Conservation (phyloP, 306 rosid genomes). For the Gastrolobium bilobum region DNA sequence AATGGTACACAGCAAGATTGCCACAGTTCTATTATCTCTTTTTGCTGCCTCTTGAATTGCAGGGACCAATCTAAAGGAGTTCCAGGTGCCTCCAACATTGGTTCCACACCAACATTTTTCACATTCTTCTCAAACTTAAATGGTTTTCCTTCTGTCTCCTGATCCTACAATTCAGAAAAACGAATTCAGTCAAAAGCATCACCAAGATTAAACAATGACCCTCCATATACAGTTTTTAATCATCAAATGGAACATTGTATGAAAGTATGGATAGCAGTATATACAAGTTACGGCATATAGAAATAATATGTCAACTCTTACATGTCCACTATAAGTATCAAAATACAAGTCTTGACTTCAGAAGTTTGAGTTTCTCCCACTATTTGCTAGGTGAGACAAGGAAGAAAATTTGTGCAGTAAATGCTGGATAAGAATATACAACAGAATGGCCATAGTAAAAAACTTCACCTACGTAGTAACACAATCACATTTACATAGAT, state of each 20-base stretch:
- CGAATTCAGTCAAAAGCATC: constrained; percentile 26
- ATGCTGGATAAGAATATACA: constrained; percentile 4
- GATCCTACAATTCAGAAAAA: constrained; percentile 58
- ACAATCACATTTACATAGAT: neutral
- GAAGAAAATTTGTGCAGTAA: constrained; percentile 1
- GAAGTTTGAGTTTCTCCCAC: constrained; percentile 25
- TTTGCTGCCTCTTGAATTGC: constrained; percentile 81
- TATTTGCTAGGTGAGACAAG: constrained; percentile 16
- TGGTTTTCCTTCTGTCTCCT: constrained; percentile 54
- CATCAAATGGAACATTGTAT: constrained; percentile 13
- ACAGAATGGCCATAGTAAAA: neutral
- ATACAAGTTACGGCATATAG: constrained; percentile 3
- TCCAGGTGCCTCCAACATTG: constrained; percentile 70
- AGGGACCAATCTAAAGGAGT: constrained; percentile 77
- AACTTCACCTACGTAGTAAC: constrained; percentile 7
- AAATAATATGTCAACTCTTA: neutral
- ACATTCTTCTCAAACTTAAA: constrained; percentile 52
- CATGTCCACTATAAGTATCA: constrained; percentile 17
- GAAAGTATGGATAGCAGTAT: neutral
- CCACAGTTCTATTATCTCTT: constrained; percentile 87
- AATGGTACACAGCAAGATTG: constrained; percentile 84
- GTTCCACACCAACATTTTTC: constrained; percentile 70
- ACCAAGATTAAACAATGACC: neutral
- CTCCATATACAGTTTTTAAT: constrained; percentile 32
- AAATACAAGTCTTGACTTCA: neutral